A percentile compares a stretch with the other conserved stretches of the same genome.
These are phyloP conservation scores for Leccinum aurantiacum DNA, from an alignment of 768 basidiomycete genomes.

Conservation along the genomic window DNA sequence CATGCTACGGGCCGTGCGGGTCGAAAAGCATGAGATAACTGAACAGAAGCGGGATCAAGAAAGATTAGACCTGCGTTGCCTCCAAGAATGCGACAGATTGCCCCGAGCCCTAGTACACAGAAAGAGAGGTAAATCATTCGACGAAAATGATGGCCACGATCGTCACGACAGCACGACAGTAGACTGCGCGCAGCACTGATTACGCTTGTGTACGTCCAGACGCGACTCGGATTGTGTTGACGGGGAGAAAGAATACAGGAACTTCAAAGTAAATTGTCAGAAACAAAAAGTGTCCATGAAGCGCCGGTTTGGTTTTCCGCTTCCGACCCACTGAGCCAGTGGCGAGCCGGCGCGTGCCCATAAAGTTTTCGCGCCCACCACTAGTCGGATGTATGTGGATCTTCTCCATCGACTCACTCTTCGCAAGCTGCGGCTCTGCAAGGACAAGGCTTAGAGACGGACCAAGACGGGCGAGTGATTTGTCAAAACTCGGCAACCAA, in stretches of 20 bases:
- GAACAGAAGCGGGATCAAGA: background rate
- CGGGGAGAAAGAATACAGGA: slow-evolving; percentile 6
- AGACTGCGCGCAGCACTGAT: background rate
- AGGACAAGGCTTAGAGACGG: slow-evolving; percentile 1
- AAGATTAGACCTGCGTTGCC: slow-evolving; percentile 3
- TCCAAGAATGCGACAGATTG: background rate
- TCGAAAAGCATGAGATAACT: background rate
- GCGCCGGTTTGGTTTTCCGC: slow-evolving; percentile 19
- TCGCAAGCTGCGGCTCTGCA: slow-evolving; percentile 9
- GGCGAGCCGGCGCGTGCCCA: slow-evolving; percentile 6
- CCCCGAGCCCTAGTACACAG: background rate
- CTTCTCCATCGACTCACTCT: slow-evolving; percentile 2
- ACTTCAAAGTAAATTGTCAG: slow-evolving; percentile 3
- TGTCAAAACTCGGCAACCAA: slow-evolving; percentile 1
- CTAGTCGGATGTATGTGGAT: slow-evolving; percentile 13
- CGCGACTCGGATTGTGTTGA: background rate
- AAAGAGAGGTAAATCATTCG: background rate
- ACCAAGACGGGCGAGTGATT: slow-evolving; percentile 6
- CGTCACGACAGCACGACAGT: background rate
- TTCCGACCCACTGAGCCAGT: slow-evolving; percentile 12
- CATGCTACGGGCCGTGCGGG: background rate
- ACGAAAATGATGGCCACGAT: background rate
- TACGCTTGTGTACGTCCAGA: background rate
- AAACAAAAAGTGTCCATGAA: slow-evolving; percentile 9
- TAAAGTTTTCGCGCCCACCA: slow-evolving; percentile 15